phyloP scores from a whole-genome alignment of 768 basidiomycete genomes.

The Neoboletus brunneissimus region DNA sequence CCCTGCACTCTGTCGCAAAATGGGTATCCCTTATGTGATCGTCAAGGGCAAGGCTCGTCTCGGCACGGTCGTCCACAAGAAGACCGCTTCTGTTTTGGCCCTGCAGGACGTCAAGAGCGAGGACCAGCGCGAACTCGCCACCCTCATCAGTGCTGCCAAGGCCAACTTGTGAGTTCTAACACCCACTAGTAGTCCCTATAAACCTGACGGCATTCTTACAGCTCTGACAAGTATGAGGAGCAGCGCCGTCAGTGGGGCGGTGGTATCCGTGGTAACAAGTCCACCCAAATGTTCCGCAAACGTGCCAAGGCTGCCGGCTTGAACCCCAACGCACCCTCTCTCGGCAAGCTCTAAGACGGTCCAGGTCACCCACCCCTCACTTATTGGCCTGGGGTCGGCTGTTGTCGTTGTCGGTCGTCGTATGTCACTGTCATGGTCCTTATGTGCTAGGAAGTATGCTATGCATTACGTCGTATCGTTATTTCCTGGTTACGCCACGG shows the following conservation, averaged over 20 bases:
- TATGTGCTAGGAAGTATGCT: slow-evolving; percentile 20
- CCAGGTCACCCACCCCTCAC: background rate
- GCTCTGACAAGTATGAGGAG: slow-evolving; percentile 92
- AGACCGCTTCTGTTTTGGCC: slow-evolving; percentile 89
- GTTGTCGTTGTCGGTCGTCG: slow-evolving; percentile 5
- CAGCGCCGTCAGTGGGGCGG: slow-evolving; percentile 92
- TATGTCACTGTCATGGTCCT: slow-evolving; percentile 13
- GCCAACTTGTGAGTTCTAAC: slow-evolving; percentile 82
- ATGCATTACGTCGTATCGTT: slow-evolving; percentile 12
- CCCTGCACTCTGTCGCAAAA: slow-evolving; percentile 97
- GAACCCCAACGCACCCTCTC: slow-evolving; percentile 49
- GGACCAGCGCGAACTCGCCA: slow-evolving; percentile 90
- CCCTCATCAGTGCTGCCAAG: slow-evolving; percentile 89
- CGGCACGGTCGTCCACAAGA: slow-evolving; percentile 97
- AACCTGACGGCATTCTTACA: slow-evolving; percentile 28
- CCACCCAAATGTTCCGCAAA: slow-evolving; percentile 88
- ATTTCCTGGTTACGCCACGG: slow-evolving; percentile 4
- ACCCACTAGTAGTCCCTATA: background rate
- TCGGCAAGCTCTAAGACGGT: slow-evolving; percentile 61
- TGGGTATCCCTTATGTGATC: slow-evolving; percentile 98
- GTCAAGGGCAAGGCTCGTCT: slow-evolving; percentile 98
- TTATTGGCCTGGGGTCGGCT: background rate
- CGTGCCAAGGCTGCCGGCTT: slow-evolving; percentile 90
- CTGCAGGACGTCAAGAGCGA: slow-evolving; percentile 94
- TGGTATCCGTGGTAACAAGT: slow-evolving; percentile 93